Evolutionary conservation across 805 yeast genomes (phyloP).

Genomic region (Nakazawaea sp.): DNA sequence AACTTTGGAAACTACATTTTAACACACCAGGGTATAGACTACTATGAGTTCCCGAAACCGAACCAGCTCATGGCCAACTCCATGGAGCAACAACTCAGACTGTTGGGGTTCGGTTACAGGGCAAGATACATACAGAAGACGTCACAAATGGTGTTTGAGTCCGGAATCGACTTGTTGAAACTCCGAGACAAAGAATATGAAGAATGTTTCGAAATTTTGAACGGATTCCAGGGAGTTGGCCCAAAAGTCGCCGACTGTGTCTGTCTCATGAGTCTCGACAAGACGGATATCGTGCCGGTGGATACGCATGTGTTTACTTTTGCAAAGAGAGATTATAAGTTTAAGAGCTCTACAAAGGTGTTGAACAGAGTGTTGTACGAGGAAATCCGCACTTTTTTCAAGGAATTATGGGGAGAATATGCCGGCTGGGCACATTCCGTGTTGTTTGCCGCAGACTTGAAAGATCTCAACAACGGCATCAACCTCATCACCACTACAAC

Average conservation of each 20-base stretch:
- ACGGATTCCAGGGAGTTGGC: slow-evolving; percentile 81
- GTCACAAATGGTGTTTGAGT: slow-evolving; percentile 44
- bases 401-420: slow-evolving; percentile 73
- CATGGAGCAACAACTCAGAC: slow-evolving; percentile 27
- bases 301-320: slow-evolving; percentile 94
- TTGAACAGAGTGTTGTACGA: slow-evolving; percentile 47
- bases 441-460: slow-evolving; percentile 77
- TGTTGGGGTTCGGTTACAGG: slow-evolving; percentile 78
- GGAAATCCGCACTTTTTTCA: slow-evolving; percentile 52
- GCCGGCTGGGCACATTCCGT: slow-evolving; percentile 99
- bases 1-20: slow-evolving; percentile 59
- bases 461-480: slow-evolving; percentile 64
- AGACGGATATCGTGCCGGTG: slow-evolving; percentile 84
- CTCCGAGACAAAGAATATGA: slow-evolving; percentile 41
- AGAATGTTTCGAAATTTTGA: slow-evolving; percentile 50
- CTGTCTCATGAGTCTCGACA: slow-evolving; percentile 82
- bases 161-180: slow-evolving; percentile 28
- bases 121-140: slow-evolving; percentile 84
- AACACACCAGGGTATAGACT: slow-evolving; percentile 33
- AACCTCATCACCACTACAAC: slow-evolving; percentile 21
- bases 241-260: slow-evolving; percentile 98
- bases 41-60: slow-evolving; percentile 74
- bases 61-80: slow-evolving; percentile 31
- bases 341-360: slow-evolving; percentile 33
- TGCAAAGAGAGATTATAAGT: slow-evolving; percentile 74